Evolutionary conservation across 306 rosid species (phyloP), one percentile per base, ranked within the genome.

Genomic region (Citrullus amarus): DNA sequence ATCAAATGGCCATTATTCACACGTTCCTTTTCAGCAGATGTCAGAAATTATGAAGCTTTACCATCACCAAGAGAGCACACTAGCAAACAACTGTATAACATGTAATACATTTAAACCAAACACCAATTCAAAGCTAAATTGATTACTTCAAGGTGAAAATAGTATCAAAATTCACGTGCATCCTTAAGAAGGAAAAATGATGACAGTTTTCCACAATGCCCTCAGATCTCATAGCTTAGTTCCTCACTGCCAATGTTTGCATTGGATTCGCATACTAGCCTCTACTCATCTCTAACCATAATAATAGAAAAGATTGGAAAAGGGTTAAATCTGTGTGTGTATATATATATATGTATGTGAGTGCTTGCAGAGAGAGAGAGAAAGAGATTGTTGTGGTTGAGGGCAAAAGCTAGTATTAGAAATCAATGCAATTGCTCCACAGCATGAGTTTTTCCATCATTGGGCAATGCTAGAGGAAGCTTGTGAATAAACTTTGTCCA

Each of bases 281-380:
- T 69, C 75, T 69, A 69, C 75, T 43, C 75, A 69, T 69, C 75
- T 69, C 15, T 36, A 69, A 46, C 75, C 75, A 69, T 56, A n/a
- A 20, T 20, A 20, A 69, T 20, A 69, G 75, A 48, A 44, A 44
- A 44, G 55, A 69, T 44, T 69, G 36, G 55, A 66, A 69, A n/a
- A 4, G 36, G 75, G 3, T 43, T 53, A 48, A 46, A 46, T 48
- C 2, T 53, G 6, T 51, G 0, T 41, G 6, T 69, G 25, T 22
- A 22, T 69, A 69, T 69, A 20, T 44, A 7, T 20, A n/a, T 39
- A 0, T 15, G n/a, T 10, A 5, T 69, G 56, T 69, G 4, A 22
- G 20, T 44, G 55, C 13, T 69, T 43, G 20, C 56, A 16, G 55
- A 69, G 75, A 66, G 74, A 69, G 38, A 69, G 75, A 69, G 16